Evolutionary conservation across 1,284 basidiomycete genomes (phyloP), one percentile per base, ranked within the genome.

Genomic region (Earliella scabrosa): DNA sequence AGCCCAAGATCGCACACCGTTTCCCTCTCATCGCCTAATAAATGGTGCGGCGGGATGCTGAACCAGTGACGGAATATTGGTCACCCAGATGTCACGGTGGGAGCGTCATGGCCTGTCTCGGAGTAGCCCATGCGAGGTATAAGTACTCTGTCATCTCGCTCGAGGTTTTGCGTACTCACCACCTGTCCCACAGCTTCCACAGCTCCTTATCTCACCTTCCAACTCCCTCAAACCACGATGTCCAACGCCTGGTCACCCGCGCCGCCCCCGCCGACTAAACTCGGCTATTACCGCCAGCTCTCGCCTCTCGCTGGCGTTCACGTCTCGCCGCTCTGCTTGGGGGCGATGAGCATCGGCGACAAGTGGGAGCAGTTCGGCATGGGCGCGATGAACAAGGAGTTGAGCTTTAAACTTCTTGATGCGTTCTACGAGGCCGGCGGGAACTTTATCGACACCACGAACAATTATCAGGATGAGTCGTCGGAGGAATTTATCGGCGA

Each of bases 281-380:
- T 65, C 24, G 65, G 61, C 11, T 57, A 53, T 10, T 61, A 65
- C 51, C 65, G 65, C 43, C 54, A 60, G 51, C 64, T 67, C 54
- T 40, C 58, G 6, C 60, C 63, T 5, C 38, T 60, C 13, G 61
- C 61, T 7, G 63, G 65, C 27, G 58, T 79, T 43, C 69, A 73
- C 54, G 81, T 82, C 32, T 80, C 78, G 4, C 80, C 80, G 0
- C 66, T 82, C 13, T 72, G 70, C 50, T 70, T 82, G 16, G 84
- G 84, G 13, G 82, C 71, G 1, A 79, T 81, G 79, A 81, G 71
- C 66, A 75, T 85, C 48, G 82, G 71, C 56, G 73, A 82, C 58
- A 72, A 77, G 50, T 82, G 82, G 82, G 66, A 45, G 0, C 26
- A 50, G 29, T 68, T 65, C 16, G 69, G 70, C 2, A 65, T 76